Conservation (phyloP, 371 early-diverging fungal species). For the Mucor plumbeus region DNA sequence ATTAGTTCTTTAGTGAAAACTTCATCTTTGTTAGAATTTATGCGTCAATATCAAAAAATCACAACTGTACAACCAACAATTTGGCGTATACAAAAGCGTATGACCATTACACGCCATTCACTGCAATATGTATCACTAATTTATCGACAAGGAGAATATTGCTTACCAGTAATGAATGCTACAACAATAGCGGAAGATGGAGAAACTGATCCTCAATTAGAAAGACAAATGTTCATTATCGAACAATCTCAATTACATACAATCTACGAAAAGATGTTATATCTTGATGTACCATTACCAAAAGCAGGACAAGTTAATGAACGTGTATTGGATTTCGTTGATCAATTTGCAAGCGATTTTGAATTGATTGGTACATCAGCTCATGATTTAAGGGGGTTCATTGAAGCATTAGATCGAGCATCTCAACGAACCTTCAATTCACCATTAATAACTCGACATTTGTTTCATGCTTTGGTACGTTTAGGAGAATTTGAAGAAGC, state of each 20-base stretch:
- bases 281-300: constrained; percentile 62
- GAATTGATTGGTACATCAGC: constrained; percentile 49
- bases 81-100: constrained; percentile 57
- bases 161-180: constrained; percentile 15
- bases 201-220: constrained; percentile 6
- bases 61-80: constrained; percentile 44
- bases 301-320: constrained; percentile 66
- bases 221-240: constrained; percentile 32
- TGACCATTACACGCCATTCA: constrained; percentile 48
- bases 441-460: constrained; percentile 68
- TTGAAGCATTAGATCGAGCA: constrained; percentile 62
- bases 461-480: constrained; percentile 60
- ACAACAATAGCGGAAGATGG: constrained; percentile 4
- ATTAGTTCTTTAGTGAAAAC: constrained; percentile 8
- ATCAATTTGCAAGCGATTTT: constrained; percentile 67
- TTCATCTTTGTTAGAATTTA: constrained; percentile 43
- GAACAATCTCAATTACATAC: constrained; percentile 37
- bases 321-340: constrained; percentile 65
- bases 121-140: constrained; percentile 32
- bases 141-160: constrained; percentile 41
- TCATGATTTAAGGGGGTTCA: constrained; percentile 34
- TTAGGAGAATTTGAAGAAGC: constrained; percentile 82
- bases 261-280: constrained; percentile 68
- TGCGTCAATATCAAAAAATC: constrained; percentile 60
- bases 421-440: constrained; percentile 76